Evolutionary conservation across 306 rosid species (phyloP).

Genomic region (Prinsepia uniflora): DNA sequence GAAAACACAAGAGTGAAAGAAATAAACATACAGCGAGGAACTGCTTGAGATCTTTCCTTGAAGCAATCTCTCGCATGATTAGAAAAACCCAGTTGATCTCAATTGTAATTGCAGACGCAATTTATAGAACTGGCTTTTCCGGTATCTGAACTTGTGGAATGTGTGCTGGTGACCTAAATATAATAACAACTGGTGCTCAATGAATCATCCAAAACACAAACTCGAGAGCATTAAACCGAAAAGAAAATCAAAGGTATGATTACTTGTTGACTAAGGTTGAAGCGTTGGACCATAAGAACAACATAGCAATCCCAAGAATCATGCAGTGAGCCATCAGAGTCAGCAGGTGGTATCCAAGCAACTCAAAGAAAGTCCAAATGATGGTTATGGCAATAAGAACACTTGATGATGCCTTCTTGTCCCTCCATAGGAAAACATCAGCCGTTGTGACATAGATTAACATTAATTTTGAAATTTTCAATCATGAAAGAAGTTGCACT

Average conservation of each 20-base stretch:
- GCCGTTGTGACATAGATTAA: constrained; percentile 50
- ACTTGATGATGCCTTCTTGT: constrained; percentile 75
- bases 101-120: constrained; percentile 62
- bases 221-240: background rate
- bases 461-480: background rate
- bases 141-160: constrained; percentile 80
- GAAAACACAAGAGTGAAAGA: background rate
- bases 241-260: constrained; percentile 34
- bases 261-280: constrained; percentile 83
- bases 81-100: constrained; percentile 65
- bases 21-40: constrained; percentile 64
- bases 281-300: constrained; percentile 90
- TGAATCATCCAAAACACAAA: constrained; percentile 7
- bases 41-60: constrained; percentile 88
- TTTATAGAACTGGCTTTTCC: constrained; percentile 61
- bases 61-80: constrained; percentile 67
- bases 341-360: constrained; percentile 71
- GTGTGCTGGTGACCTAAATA: constrained; percentile 57
- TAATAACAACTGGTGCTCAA: constrained; percentile 2
- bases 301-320: constrained; percentile 50
- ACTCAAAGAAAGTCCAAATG: constrained; percentile 79
- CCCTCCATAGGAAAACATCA: constrained; percentile 90
- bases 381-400: constrained; percentile 63
- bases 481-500: background rate
- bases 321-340: constrained; percentile 60